These are phyloP conservation scores for Lasiosphaeria ovina DNA, from an alignment of 495 filamentous ascomycete species.

Conservation along the genomic window DNA sequence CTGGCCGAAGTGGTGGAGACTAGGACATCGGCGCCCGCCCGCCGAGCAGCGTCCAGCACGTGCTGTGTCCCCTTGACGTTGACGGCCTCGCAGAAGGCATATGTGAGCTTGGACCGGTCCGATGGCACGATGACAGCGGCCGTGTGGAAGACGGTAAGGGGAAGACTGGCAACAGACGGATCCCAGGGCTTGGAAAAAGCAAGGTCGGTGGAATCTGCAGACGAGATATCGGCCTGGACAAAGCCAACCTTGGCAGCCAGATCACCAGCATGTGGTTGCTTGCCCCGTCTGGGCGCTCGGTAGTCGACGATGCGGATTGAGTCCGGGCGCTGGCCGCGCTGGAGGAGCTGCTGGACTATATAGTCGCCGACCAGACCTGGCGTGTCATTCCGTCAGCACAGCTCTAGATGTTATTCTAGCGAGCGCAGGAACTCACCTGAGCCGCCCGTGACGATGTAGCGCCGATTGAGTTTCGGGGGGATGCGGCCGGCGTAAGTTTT, in stretches of 20 bases:
- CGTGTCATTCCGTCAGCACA: neutral
- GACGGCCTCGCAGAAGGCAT: constrained; percentile 40
- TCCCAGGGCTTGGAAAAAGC: constrained; percentile 42
- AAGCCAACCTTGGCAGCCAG: constrained; percentile 35
- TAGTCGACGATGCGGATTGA: constrained; percentile 46
- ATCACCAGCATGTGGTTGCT: constrained; percentile 36
- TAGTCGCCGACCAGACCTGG: constrained; percentile 44
- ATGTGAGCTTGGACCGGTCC: constrained; percentile 37
- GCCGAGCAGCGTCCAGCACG: constrained; percentile 51
- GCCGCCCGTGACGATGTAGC: constrained; percentile 58
- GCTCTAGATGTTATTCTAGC: neutral
- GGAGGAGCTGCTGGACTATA: constrained; percentile 45
- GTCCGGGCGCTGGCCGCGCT: constrained; percentile 38
- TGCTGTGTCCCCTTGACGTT: constrained; percentile 62
- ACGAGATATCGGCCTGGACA: constrained; percentile 43
- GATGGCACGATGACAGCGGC: constrained; percentile 46
- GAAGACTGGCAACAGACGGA: constrained; percentile 27
- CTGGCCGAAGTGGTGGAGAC: constrained; percentile 60
- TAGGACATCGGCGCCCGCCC: constrained; percentile 51
- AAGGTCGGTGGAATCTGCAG: constrained; percentile 27
- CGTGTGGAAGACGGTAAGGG: constrained; percentile 46
- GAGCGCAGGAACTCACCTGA: constrained; percentile 44
- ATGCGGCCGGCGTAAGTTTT: constrained; percentile 45
- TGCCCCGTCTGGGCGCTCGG: constrained; percentile 23
- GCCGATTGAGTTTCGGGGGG: constrained; percentile 52